These are phyloP conservation scores for Carallia brachiata DNA, from an alignment of 345 rosid species.

Conservation along the genomic window DNA sequence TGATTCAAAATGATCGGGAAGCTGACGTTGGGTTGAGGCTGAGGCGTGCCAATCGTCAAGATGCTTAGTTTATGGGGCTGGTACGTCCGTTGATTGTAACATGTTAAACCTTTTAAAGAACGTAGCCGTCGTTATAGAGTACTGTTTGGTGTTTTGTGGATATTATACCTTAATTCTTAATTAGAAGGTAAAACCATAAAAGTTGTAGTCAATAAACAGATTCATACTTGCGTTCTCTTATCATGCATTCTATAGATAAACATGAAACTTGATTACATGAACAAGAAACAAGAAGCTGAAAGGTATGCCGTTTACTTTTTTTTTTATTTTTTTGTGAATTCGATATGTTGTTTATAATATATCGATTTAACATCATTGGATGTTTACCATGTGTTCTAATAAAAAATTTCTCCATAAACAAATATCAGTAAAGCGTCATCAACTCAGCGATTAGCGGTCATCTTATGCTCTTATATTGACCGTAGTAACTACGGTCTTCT, in stretches of 20 bases:
- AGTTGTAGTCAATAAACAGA: background rate
- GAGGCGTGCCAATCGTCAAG: constrained; percentile 48
- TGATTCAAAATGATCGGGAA: constrained; percentile 45
- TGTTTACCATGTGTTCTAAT: too few species aligned
- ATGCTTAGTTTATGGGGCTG: constrained; percentile 15
- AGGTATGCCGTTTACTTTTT: too few species aligned
- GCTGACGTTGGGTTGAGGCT: constrained; percentile 55
- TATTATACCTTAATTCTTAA: background rate
- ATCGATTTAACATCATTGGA: too few species aligned
- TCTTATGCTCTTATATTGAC: too few species aligned
- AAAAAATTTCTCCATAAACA: too few species aligned
- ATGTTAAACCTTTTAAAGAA: background rate
- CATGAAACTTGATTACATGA: too few species aligned
- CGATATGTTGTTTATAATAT: too few species aligned
- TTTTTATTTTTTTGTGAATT: too few species aligned
- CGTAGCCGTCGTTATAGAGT: background rate
- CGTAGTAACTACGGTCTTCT: too few species aligned
- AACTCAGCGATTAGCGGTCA: too few species aligned
- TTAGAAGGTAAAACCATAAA: background rate
- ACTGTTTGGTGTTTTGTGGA: background rate
- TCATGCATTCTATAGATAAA: background rate
- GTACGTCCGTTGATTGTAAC: background rate
- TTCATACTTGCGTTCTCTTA: background rate
- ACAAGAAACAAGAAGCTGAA: too few species aligned
- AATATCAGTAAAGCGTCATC: too few species aligned